Conservation (phyloP, 2,329 filamentous ascomycete species). For the Arthrobotrys megalospora region DNA sequence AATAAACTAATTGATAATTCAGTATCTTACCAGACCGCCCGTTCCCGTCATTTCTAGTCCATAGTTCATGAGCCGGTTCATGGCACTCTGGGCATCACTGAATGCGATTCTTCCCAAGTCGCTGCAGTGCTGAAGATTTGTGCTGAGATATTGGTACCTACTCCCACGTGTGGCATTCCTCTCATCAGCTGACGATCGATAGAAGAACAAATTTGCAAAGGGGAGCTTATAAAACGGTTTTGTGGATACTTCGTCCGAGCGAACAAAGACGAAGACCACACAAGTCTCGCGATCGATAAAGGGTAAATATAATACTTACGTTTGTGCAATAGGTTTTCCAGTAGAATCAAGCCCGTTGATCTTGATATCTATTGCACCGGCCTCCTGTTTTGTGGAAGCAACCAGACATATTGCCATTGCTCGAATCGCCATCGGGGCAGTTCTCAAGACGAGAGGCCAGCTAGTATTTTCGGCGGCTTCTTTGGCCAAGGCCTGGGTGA, state of each 20-base stretch:
- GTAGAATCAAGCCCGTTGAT: neutral
- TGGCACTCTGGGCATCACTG: conserved; percentile 36
- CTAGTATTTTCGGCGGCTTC: neutral
- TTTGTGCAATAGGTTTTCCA: neutral
- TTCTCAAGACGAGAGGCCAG: conserved; percentile 15
- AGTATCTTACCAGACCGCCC: conserved; percentile 16
- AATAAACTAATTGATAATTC: no score
- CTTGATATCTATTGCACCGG: neutral
- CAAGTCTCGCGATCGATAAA: no score
- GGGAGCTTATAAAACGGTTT: no score
- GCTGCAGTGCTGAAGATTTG: conserved; percentile 46
- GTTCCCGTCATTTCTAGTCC: conserved; percentile 30
- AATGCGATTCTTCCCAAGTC: conserved; percentile 41
- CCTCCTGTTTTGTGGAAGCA: conserved; percentile 5
- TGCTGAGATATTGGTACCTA: conserved; percentile 23
- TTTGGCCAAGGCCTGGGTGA: conserved; percentile 3
- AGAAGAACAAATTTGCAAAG: no score
- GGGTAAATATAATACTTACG: neutral
- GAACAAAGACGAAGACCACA: no score
- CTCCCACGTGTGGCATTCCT: no score
- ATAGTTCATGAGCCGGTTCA: conserved; percentile 15
- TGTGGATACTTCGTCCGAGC: no score
- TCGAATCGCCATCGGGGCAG: conserved; percentile 4
- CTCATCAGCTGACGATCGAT: no score
- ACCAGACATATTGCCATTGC: conserved; percentile 17